Evolutionary conservation across 2,329 filamentous ascomycete species (phyloP), one percentile per base, ranked within the genome.

Genomic region (Ceratocystis cubensis): DNA sequence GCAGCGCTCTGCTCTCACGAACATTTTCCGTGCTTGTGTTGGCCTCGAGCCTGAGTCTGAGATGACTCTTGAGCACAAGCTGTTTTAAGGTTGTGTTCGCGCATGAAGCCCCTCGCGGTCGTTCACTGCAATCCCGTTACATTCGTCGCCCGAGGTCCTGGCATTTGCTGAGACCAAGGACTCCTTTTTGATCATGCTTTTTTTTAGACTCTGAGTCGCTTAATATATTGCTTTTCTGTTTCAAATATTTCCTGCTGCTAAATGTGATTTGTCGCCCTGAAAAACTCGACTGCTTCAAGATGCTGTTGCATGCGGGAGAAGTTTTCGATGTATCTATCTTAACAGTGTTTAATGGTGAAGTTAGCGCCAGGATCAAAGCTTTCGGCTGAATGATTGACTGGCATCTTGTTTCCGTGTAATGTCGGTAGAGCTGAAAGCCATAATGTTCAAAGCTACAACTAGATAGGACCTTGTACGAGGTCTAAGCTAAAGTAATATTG

Each of bases 11-110:
- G 92, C 92, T 56, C 78, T 99, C 76, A 94, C 89, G 77, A 99
- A 99, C 82, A 96, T 99, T 79, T 96, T 99, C 87, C 91, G 93
- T 74, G 94, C 94, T 70, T 97, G 93, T 74, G 88, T 99, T 73
- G 94, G 94, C 70, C 84, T 99, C 69, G 90, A 96, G 82, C 94
- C 94, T 17, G 94, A 99, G 84, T 94, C 88, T 67, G 94, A 99
- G 76, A 99, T 99, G 94, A 96, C 92, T 50, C 84, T 97, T 65
- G 94, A 99, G 84, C 93, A 97, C 82, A 99, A 97, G 86, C 84
- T 97, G 70, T 92, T 96, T 75, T 89, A 83, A 76, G 15, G 25
- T 5, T 25, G 25, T 25, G 25, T 17, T 7, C 28, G 15, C 10
- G 28, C 59, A 17, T 61, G 28, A 37, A n/a, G 33, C 22, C 20